A percentile compares a stretch with the other conserved stretches of the same genome.
phyloP scores from a whole-genome alignment of 805 yeast species.

The Wickerhamiella kurtzmanii region DNA sequence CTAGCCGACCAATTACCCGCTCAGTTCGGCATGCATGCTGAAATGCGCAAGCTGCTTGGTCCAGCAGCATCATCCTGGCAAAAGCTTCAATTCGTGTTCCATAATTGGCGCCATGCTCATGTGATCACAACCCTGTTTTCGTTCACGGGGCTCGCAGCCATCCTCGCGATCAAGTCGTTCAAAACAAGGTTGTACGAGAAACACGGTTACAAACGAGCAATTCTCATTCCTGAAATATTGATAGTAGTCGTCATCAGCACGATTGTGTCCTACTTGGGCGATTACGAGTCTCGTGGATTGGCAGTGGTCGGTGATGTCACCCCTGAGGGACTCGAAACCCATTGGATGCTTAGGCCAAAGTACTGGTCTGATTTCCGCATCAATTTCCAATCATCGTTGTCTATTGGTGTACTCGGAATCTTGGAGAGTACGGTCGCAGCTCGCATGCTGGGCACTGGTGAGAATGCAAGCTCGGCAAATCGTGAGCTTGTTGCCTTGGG shows the following conservation, averaged over 20 bases:
- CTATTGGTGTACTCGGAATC: conserved; percentile 76
- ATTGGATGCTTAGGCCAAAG: conserved; percentile 40
- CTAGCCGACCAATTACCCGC: conserved; percentile 60
- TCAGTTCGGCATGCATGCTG: conserved; percentile 49
- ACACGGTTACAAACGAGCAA: conserved; percentile 29
- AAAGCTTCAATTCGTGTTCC: conserved; percentile 45
- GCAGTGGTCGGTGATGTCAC: conserved; percentile 57
- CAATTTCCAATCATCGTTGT: conserved; percentile 54
- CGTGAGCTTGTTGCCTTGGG: conserved; percentile 89
- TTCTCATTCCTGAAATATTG: conserved; percentile 76
- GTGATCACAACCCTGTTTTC: conserved; percentile 51
- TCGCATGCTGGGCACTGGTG: conserved; percentile 64
- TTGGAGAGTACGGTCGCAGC: conserved; percentile 90
- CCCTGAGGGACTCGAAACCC: conserved; percentile 36
- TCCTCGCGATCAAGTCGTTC: conserved; percentile 32
- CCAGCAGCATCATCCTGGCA: conserved; percentile 54
- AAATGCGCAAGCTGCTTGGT: conserved; percentile 30
- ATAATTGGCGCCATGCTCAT: conserved; percentile 38
- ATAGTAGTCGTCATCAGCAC: conserved; percentile 55
- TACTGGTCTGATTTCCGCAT: conserved; percentile 38
- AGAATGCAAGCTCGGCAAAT: conserved; percentile 55
- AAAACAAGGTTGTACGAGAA: conserved; percentile 27
- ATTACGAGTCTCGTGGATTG: conserved; percentile 35
- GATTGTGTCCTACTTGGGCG: conserved; percentile 32
- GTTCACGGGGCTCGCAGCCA: conserved; percentile 33